phyloP scores from a whole-genome alignment of 345 rosid genomes.

The Barbarea vulgaris region DNA sequence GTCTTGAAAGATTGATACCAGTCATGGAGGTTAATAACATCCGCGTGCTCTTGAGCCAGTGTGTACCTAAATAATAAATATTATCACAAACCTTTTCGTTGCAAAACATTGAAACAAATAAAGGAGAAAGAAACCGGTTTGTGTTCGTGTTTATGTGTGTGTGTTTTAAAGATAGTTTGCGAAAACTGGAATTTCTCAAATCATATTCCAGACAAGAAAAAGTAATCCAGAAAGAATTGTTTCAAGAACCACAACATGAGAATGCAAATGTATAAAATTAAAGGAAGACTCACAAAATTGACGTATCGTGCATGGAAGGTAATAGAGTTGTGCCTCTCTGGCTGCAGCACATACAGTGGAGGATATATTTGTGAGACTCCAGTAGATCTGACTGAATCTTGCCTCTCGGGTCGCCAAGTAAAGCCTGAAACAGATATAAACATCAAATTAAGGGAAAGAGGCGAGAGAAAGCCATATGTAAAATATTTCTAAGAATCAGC shows the following conservation, averaged over 20 bases:
- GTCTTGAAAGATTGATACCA: conserved; percentile 92
- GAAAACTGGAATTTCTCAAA: not conserved
- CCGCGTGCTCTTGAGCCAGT: conserved; percentile 86
- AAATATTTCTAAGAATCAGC: no score
- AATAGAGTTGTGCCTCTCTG: conserved; percentile 44
- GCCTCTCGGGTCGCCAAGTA: conserved; percentile 88
- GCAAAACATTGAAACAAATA: conserved; percentile 18
- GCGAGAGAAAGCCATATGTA: conserved; percentile 1
- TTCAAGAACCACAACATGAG: conserved; percentile 2
- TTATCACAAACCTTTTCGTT: conserved; percentile 16
- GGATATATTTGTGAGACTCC: conserved; percentile 62
- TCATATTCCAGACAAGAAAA: not conserved
- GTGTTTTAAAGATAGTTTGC: conserved; percentile 10
- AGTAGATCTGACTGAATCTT: conserved; percentile 86
- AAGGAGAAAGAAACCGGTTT: not conserved
- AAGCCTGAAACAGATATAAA: conserved; percentile 55
- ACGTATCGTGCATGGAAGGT: conserved; percentile 84
- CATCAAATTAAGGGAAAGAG: not conserved
- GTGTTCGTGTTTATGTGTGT: not conserved
- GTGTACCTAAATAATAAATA: conserved; percentile 54
- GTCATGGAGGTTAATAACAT: conserved; percentile 85
- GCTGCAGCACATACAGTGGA: conserved; percentile 74
- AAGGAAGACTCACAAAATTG: conserved; percentile 71
- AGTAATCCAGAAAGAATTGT: not conserved
- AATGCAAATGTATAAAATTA: conserved; percentile 2